These are phyloP conservation scores for Pisolithus orientalis DNA, from an alignment of 768 basidiomycete genomes.

Conservation along the genomic window DNA sequence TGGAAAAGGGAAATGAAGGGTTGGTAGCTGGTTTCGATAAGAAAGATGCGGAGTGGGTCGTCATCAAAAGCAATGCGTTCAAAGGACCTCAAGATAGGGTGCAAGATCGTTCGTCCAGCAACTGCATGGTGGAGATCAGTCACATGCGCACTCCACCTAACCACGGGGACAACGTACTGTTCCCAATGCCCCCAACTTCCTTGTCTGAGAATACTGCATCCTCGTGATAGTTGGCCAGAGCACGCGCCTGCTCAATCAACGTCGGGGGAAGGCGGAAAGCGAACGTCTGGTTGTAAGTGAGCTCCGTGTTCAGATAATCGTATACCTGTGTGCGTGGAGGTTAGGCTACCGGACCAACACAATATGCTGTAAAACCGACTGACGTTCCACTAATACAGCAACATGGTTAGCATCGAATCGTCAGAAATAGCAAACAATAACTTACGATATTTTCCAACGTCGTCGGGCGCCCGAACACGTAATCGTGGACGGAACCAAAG, in stretches of 20 bases:
- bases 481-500: slow-evolving; percentile 59
- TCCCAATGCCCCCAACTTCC: slow-evolving; percentile 61
- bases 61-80: slow-evolving; percentile 72
- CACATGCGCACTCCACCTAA: not conserved
- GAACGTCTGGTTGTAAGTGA: slow-evolving; percentile 77
- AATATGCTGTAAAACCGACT: slow-evolving; percentile 19
- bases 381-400: slow-evolving; percentile 62
- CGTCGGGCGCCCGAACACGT: slow-evolving; percentile 59
- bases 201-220: slow-evolving; percentile 62
- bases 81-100: slow-evolving; percentile 63
- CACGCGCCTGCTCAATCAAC: slow-evolving; percentile 65
- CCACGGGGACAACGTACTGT: slow-evolving; percentile 45
- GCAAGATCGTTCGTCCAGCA: slow-evolving; percentile 71
- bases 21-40: slow-evolving; percentile 79
- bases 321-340: slow-evolving; percentile 44
- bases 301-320: slow-evolving; percentile 74
- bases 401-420: slow-evolving; percentile 9
- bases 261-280: slow-evolving; percentile 70
- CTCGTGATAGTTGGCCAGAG: slow-evolving; percentile 74
- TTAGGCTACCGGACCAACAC: slow-evolving; percentile 6
- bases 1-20: slow-evolving; percentile 84
- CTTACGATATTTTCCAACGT: slow-evolving; percentile 61
- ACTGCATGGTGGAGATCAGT: slow-evolving; percentile 37
- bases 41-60: slow-evolving; percentile 70
- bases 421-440: slow-evolving; percentile 5